These are phyloP conservation scores for Lachancea lanzarotensis DNA, from an alignment of 805 yeast species.

Conservation along the genomic window DNA sequence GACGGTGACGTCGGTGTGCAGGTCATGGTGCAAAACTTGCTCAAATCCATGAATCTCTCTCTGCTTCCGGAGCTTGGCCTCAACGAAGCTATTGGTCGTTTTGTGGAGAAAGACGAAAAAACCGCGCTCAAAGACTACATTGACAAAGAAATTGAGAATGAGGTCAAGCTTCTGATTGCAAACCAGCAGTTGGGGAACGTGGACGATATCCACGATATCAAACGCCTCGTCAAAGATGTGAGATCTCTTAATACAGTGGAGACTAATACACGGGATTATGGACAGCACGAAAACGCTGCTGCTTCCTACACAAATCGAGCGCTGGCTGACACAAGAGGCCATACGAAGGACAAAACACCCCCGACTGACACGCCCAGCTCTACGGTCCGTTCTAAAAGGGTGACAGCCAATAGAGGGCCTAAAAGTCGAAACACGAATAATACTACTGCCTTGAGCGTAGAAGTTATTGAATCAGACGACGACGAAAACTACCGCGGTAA, in stretches of 20 bases:
- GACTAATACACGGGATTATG: conserved; percentile 4
- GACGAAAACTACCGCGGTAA: conserved; percentile 7
- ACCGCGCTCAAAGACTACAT: conserved; percentile 59
- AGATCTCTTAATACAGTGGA: conserved; percentile 29
- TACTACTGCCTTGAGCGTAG: neutral
- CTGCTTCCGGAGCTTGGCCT: conserved; percentile 72
- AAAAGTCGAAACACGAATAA: neutral
- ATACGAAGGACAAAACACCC: too few relatives aligned
- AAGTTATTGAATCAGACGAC: conserved; percentile 1
- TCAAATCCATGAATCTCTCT: conserved; percentile 57
- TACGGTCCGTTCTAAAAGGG: neutral
- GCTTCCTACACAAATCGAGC: neutral
- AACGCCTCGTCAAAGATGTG: conserved; percentile 38
- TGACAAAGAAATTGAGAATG: conserved; percentile 47
- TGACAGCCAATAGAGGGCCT: neutral
- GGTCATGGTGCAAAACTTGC: conserved; percentile 53
- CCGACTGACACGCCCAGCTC: too few relatives aligned
- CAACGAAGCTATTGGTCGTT: conserved; percentile 61
- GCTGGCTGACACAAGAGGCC: neutral
- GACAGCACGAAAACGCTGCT: conserved; percentile 5
- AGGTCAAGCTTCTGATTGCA: conserved; percentile 42
- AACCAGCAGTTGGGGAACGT: conserved; percentile 37
- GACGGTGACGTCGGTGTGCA: conserved; percentile 48
- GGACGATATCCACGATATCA: conserved; percentile 38
- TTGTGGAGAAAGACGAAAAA: conserved; percentile 80